phyloP scores from a whole-genome alignment of 768 basidiomycete genomes.

The Leccinum boreale region DNA sequence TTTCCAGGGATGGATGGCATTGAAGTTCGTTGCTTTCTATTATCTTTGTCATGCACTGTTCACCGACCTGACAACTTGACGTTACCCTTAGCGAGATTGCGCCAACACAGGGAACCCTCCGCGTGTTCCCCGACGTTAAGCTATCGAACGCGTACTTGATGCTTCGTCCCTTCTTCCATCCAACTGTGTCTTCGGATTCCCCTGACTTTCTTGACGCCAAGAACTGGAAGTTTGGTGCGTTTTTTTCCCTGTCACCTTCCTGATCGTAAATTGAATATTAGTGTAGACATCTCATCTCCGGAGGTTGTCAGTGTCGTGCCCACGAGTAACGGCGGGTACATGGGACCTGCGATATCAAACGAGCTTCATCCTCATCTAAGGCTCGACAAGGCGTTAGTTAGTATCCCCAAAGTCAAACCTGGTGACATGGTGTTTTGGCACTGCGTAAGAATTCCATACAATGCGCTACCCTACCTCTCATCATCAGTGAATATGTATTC shows the following conservation, averaged over 20 bases:
- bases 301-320: constrained; percentile 32
- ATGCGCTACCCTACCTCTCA: too few species aligned
- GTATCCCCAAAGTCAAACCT: too few species aligned
- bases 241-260: constrained; percentile 20
- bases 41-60: neutral
- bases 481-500: too few species aligned
- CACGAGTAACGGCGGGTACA: too few species aligned
- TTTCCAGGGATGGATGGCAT: constrained; percentile 74
- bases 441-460: too few species aligned
- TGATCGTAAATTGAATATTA: constrained; percentile 8
- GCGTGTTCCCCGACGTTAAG: constrained; percentile 60
- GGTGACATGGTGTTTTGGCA: too few species aligned
- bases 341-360: too few species aligned
- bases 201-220: constrained; percentile 42
- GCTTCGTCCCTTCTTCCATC: constrained; percentile 60
- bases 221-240: constrained; percentile 50
- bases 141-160: constrained; percentile 50
- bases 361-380: too few species aligned
- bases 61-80: neutral
- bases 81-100: constrained; percentile 49
- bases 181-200: constrained; percentile 38
- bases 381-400: too few species aligned
- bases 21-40: constrained; percentile 43
- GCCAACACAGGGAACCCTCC: constrained; percentile 48
- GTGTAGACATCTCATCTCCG: constrained; percentile 41